A percentile compares a stretch with the other conserved stretches of the same genome.
phyloP scores from a whole-genome alignment of 129 eudicot genomes.

The sunflower (Helianthus annuus) region HanXRQr2.0-SUNRISE NC_035447.2:35110137-35110636 shows the following conservation, averaged over 20 bases:
- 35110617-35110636: constrained; percentile 53
- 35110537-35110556: constrained; percentile 45
- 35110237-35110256: constrained; percentile 23
- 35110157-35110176: constrained; percentile 40
- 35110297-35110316: constrained; percentile 46
- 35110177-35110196: constrained; percentile 35
- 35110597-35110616: constrained; percentile 37
- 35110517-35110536: constrained; percentile 57
- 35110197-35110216: constrained; percentile 38
- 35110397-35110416: constrained; percentile 2
- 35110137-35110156: constrained; percentile 19
- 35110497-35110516: constrained; percentile 30
- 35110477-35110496: constrained; percentile 56
- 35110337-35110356: constrained; percentile 29
- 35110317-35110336: constrained; percentile 39
- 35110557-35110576: constrained; percentile 27
- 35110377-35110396: background rate
- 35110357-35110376: constrained; percentile 25
- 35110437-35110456: constrained; percentile 35
- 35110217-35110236: constrained; percentile 35
- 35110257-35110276: constrained; percentile 23
- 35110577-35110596: constrained; percentile 39
- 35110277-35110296: constrained; percentile 35
- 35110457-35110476: constrained; percentile 44
- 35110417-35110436: constrained; percentile 1